A percentile compares a stretch with the other conserved stretches of the same genome.
These are phyloP conservation scores for Linnemannia zychae DNA, from an alignment of 192 early-diverging fungal genomes.

Conservation along the genomic window DNA sequence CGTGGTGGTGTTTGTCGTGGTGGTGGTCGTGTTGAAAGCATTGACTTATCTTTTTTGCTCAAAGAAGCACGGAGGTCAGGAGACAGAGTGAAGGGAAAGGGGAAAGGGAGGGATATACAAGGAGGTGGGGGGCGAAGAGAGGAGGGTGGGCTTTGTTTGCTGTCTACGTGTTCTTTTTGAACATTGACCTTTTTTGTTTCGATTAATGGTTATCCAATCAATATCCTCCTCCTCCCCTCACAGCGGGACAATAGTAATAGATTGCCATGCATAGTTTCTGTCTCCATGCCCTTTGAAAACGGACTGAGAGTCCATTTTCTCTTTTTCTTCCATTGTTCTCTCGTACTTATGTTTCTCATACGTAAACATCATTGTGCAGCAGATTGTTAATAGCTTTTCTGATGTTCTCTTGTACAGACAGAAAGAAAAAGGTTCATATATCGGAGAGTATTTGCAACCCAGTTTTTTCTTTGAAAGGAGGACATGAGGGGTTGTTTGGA, in stretches of 20 bases:
- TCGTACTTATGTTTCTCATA: background rate
- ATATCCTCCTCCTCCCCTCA: too few species aligned
- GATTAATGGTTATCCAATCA: background rate
- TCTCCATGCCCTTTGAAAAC: background rate
- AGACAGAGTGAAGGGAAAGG: conserved; percentile 4
- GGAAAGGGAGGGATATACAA: background rate
- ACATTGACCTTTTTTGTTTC: background rate
- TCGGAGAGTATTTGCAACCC: background rate
- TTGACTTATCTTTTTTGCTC: too few species aligned
- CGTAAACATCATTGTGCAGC: conserved; percentile 2
- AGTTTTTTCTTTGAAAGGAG: background rate
- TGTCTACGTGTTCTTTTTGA: background rate
- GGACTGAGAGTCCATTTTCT: conserved; percentile 32
- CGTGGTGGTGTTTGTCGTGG: background rate
- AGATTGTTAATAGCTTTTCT: background rate
- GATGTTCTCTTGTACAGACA: background rate
- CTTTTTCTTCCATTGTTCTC: background rate
- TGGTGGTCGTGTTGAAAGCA: background rate
- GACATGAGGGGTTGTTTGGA: background rate
- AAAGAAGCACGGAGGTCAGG: conserved; percentile 18
- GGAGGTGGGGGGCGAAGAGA: background rate
- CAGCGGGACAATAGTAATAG: background rate
- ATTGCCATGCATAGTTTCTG: background rate
- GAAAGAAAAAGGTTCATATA: background rate
- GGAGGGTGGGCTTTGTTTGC: background rate